phyloP scores from a whole-genome alignment of 768 basidiomycete genomes.

The Phylloporus arenicola region DNA sequence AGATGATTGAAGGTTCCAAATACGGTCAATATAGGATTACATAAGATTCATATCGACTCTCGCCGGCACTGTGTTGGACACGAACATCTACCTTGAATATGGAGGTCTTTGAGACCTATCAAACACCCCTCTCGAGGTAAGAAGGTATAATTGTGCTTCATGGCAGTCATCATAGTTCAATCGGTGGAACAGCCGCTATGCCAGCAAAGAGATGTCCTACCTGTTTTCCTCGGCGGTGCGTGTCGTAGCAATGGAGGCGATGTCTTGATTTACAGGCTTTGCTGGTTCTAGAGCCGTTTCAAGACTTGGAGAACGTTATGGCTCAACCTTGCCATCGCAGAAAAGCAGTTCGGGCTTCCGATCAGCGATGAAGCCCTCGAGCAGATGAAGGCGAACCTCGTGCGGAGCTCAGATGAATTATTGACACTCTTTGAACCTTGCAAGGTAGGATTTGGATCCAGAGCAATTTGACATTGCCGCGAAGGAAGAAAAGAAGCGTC shows the following conservation, averaged over 20 bases:
- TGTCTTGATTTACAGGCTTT: neutral
- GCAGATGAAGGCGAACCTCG: constrained; percentile 93
- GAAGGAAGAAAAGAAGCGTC: constrained; percentile 90
- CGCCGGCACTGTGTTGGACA: neutral
- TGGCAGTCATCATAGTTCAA: constrained; percentile 1
- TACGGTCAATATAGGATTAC: neutral
- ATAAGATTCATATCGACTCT: neutral
- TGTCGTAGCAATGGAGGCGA: constrained; percentile 4
- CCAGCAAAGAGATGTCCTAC: constrained; percentile 97
- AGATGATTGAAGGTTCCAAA: neutral
- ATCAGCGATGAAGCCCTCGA: constrained; percentile 88
- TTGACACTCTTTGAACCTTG: constrained; percentile 3
- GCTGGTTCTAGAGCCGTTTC: constrained; percentile 71
- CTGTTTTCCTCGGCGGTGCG: constrained; percentile 91
- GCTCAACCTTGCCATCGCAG: constrained; percentile 94
- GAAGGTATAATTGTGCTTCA: constrained; percentile 1
- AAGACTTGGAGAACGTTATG: constrained; percentile 93
- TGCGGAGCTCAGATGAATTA: constrained; percentile 23
- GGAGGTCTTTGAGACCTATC: constrained; percentile 69
- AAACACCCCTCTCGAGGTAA: constrained; percentile 77
- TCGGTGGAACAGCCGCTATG: constrained; percentile 73
- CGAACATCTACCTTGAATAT: constrained; percentile 27
- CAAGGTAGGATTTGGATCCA: constrained; percentile 67
- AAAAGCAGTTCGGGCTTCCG: constrained; percentile 89
- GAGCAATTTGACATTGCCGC: constrained; percentile 91